Base-by-base conservation (phyloP, 2,329 filamentous ascomycete genomes). In the Claviceps arundinis region DNA sequence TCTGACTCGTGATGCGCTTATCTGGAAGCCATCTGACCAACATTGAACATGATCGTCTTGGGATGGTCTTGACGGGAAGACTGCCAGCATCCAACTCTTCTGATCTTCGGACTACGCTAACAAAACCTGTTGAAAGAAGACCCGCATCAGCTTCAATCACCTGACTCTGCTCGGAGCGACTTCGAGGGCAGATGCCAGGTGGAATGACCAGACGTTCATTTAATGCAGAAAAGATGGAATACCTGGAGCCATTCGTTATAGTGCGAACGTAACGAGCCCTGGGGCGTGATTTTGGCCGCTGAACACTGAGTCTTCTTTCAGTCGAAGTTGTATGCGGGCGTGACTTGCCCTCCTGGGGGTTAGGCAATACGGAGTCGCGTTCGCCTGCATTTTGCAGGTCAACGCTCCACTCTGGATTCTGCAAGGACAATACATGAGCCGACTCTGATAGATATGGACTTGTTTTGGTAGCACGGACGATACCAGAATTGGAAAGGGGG, bases 371-470 rank as follows among this genome's bases (percentile, higher is more conserved):
- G 52, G 26, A 24, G 49, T 52, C 49, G 9, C 45, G 53, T 30
- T 57, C 53, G 30, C n/a, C 54, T 1, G 51, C 43, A 4, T 54
- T 44, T 16, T 54, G 47, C 5, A 59, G 46, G 40, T 56, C 43
- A 3, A 41, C n/a, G 5, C 40, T 13, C n/a, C 52, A 45, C 3
- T 58, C 49, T 1, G 64, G 65, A 38, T 59, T 64, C 52, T 77
- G 74, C 3, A 77, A 58, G 0, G 73, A 75, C 2, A 68, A 62
- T 0, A 77, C 73, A 53, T 76, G 74, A 0, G 70, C 71, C n/a
- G 70, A 68, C 55, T 77, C 74, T 1, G 71, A 72, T 7, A 73
- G 58, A 54, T 70, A 76, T 0, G 73, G 73, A 49, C 71, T 76
- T 13, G 60, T 55, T 1, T 58, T 53, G 5, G 54, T 54, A 5